Conservation (phyloP, 1,139 yeast species). For the Yamadazyma sp. region DNA sequence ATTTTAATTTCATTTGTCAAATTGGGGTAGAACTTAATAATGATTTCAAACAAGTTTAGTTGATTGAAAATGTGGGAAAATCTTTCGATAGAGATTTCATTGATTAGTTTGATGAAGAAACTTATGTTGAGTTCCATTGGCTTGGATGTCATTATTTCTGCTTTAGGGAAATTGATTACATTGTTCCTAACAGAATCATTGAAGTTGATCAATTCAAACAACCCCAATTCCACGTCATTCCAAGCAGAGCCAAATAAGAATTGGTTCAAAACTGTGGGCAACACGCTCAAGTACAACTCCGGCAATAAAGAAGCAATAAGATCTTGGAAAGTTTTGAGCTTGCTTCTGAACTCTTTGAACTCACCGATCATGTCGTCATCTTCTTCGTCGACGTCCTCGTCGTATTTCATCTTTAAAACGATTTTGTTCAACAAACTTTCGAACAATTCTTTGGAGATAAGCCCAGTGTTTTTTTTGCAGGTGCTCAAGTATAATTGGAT, state of each 20-base stretch:
- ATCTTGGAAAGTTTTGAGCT: conserved; percentile 79
- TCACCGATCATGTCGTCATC: conserved; percentile 70
- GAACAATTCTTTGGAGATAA: conserved; percentile 49
- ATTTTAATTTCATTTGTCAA: conserved; percentile 44
- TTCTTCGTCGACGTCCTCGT: conserved; percentile 67
- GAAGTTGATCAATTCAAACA: conserved; percentile 74
- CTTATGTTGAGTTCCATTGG: conserved; percentile 62
- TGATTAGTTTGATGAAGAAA: conserved; percentile 64
- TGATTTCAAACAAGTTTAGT: conserved; percentile 76
- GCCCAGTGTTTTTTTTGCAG: conserved; percentile 55
- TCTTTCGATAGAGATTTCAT: conserved; percentile 46
- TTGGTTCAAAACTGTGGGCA: conserved; percentile 65
- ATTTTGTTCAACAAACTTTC: conserved; percentile 66
- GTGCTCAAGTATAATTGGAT: conserved; percentile 70
- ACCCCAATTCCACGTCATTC: conserved; percentile 84
- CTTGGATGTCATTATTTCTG: conserved; percentile 59
- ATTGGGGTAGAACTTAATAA: conserved; percentile 74
- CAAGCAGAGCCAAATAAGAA: conserved; percentile 59
- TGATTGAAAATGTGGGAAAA: conserved; percentile 79
- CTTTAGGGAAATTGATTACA: conserved; percentile 64
- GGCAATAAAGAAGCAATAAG: conserved; percentile 77
- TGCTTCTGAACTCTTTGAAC: conserved; percentile 73
- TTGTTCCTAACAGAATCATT: conserved; percentile 81
- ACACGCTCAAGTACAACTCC: conserved; percentile 66
- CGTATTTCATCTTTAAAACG: conserved; percentile 77